A percentile compares a stretch with the other conserved stretches of the same genome.
These are phyloP conservation scores for Dothistroma pini DNA, from an alignment of 2,329 filamentous ascomycete genomes.

Conservation along the genomic window DNA sequence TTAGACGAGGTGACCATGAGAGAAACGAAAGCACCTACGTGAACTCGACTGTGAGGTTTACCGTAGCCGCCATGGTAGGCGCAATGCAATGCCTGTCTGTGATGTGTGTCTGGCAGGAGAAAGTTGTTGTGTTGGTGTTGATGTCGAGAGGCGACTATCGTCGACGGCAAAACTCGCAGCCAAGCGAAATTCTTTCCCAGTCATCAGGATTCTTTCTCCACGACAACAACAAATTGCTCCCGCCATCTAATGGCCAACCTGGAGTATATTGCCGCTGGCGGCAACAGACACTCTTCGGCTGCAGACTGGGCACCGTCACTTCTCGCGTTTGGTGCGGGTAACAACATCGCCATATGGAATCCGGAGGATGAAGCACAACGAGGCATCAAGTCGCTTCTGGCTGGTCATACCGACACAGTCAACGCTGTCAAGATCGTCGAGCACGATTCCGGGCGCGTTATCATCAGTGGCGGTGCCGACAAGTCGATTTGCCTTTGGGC, in stretches of 20 bases:
- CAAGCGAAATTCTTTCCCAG: background rate
- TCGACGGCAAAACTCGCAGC: background rate
- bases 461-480: conserved; percentile 81
- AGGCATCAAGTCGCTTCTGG: conserved; percentile 66
- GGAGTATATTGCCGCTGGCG: conserved; percentile 68
- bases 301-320: conserved; percentile 79
- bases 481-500: conserved; percentile 66
- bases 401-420: conserved; percentile 73
- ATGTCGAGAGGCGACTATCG: background rate
- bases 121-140: background rate
- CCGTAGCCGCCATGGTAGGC: conserved; percentile 25
- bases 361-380: conserved; percentile 51
- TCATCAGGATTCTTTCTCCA: background rate
- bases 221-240: conserved; percentile 3
- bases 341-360: conserved; percentile 84
- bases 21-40: conserved; percentile 48
- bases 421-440: conserved; percentile 80
- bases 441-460: conserved; percentile 49
- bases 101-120: background rate
- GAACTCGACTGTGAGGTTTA: conserved; percentile 70
- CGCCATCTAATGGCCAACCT: conserved; percentile 9
- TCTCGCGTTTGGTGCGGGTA: conserved; percentile 84
- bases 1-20: conserved; percentile 10
- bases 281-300: conserved; percentile 83
- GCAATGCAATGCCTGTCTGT: background rate